Base-by-base conservation (phyloP, 768 basidiomycete genomes). In the Termitomyces heimii region DNA sequence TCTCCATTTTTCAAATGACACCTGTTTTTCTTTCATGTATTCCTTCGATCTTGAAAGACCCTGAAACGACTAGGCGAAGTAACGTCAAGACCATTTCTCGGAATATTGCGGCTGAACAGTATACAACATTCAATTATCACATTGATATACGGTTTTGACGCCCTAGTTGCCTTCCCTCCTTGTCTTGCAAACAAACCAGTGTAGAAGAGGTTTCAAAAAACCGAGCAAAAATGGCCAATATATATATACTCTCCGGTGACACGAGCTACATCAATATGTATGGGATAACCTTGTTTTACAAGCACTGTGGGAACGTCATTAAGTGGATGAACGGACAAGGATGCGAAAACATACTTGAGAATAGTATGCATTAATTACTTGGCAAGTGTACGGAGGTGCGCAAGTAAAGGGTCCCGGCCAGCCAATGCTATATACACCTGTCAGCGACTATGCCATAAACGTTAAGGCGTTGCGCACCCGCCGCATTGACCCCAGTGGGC, bases 391-490 rank as follows among this genome's bases (percentile, higher is more conserved):
- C 2, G 66, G 65, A 29, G 66, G 6, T 43, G 46, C 65, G 55
- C 68, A 67, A 42, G 28, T 26, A n/a, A 60, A 62, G 14, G 68
- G 66, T 8, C 73, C 73, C 40, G 62, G 62, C 61, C 64, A 74
- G 18, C 68, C 68, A 32, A 51, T 51, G 31, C 72, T 71, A 60
- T 22, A 46, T 18, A 46, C 22, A 40, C 5, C 10, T 40, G 28
- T 46, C 26, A 44, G 58, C 26, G 28, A 37, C 18, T 26, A 42
- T 43, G 32, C 22, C 46, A 29, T 44, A 0, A 35, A n/a, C 22
- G 48, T 62, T 45, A n/a, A 9, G 18, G 20, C 14, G 47, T 29
- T 12, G 54, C 63, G 18, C 42, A 64, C 65, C 65, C 61, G 53
- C 63, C 65, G 20, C 65, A 66, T 43, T 66, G 65, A 40, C 61